Percentiles rank a stretch among this genome's conserved stretches.
phyloP scores from a whole-genome alignment of 208 protist species.

The Trypanosoma theileri region DNA sequence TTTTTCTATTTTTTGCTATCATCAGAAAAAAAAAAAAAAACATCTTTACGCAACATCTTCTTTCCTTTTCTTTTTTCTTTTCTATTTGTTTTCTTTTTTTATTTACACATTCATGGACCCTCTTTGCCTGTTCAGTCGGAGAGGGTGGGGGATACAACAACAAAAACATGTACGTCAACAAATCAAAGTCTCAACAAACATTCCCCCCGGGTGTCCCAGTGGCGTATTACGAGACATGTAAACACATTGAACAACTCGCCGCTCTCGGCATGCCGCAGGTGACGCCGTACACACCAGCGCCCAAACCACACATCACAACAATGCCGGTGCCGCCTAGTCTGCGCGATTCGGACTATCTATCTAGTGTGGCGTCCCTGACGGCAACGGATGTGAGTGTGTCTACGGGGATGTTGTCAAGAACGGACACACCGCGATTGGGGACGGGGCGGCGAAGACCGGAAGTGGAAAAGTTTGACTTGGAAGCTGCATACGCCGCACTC shows the following conservation, averaged over 20 bases:
- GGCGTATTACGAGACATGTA: slow-evolving; percentile 48
- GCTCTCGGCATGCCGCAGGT: slow-evolving; percentile 29
- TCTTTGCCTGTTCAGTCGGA: too few relatives aligned
- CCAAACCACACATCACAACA: slow-evolving; percentile 1
- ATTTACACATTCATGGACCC: too few relatives aligned
- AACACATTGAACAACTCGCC: slow-evolving; percentile 27
- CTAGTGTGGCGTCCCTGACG: not conserved
- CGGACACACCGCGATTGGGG: not conserved
- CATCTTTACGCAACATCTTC: too few relatives aligned
- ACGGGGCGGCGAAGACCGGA: not conserved
- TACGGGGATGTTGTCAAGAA: not conserved
- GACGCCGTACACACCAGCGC: slow-evolving; percentile 17
- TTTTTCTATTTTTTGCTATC: too few relatives aligned
- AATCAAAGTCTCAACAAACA: not conserved
- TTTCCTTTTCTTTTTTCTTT: too few relatives aligned
- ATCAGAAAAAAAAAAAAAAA: too few relatives aligned
- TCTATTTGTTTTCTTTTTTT: too few relatives aligned
- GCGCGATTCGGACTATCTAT: too few relatives aligned
- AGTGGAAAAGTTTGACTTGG: slow-evolving; percentile 19
- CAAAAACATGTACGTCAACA: not conserved
- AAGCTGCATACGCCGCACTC: slow-evolving; percentile 32
- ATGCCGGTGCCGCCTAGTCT: slow-evolving; percentile 5
- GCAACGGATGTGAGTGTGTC: not conserved
- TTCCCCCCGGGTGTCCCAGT: slow-evolving; percentile 23
- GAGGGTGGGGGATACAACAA: too few relatives aligned